phyloP scores from a whole-genome alignment of 2,329 filamentous ascomycete species.

The Neopestalotiopsis rosae region DNA sequence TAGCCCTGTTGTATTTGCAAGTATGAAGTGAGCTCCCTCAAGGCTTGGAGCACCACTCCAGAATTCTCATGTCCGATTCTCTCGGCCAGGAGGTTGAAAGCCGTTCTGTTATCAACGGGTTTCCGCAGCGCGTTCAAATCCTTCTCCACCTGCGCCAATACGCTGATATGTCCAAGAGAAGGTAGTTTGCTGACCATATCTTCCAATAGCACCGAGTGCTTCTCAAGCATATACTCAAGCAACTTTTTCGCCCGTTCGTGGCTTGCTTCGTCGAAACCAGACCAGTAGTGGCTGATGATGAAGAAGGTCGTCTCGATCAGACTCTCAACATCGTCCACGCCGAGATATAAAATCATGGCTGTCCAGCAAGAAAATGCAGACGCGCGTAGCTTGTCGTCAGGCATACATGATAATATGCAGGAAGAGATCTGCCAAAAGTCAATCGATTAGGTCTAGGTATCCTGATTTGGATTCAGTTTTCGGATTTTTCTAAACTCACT shows the following conservation, averaged over 20 bases:
- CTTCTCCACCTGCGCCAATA: constrained; percentile 70
- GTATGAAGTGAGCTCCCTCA: constrained; percentile 78
- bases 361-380: constrained; percentile 86
- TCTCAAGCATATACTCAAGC: constrained; percentile 68
- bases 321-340: constrained; percentile 77
- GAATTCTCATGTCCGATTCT: constrained; percentile 84
- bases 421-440: constrained; percentile 72
- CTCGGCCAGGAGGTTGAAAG: constrained; percentile 73
- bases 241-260: constrained; percentile 65
- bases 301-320: constrained; percentile 91
- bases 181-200: constrained; percentile 78
- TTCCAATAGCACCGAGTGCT: constrained; percentile 64
- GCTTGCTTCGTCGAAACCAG: constrained; percentile 64
- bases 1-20: constrained; percentile 76
- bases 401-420: constrained; percentile 85
- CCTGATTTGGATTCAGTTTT: background rate
- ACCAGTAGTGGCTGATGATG: constrained; percentile 84
- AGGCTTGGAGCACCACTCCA: constrained; percentile 81
- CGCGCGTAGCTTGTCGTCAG: constrained; percentile 75
- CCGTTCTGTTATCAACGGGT: constrained; percentile 68
- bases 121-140: constrained; percentile 69
- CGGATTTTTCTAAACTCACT: constrained; percentile 51
- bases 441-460: background rate
- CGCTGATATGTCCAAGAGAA: constrained; percentile 73
- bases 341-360: constrained; percentile 75